A percentile compares a stretch with the other conserved stretches of the same genome.
phyloP scores from a whole-genome alignment of 108 stramenopile genomes.

The Craspedostauros australis region DNA sequence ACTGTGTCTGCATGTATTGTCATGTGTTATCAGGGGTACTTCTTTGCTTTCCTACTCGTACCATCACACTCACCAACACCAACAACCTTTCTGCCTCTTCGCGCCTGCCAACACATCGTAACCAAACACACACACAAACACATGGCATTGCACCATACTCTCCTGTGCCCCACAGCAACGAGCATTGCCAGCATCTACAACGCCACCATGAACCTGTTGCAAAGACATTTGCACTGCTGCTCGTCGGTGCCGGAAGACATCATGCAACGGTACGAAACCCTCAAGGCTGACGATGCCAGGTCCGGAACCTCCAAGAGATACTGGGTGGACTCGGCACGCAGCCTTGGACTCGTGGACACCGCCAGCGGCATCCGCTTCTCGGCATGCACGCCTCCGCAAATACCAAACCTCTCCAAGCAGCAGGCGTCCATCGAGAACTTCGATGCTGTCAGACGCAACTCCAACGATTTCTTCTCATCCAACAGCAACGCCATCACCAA shows the following conservation, averaged over 20 bases:
- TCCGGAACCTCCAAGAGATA: conserved; percentile 81
- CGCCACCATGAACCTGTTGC: conserved; percentile 73
- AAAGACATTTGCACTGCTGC: conserved; percentile 72
- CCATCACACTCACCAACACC: no score
- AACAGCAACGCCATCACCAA: conserved; percentile 9
- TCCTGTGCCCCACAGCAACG: neutral
- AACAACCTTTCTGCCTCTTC: no score
- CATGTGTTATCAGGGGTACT: no score
- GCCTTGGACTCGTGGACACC: conserved; percentile 73
- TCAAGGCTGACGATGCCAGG: conserved; percentile 71
- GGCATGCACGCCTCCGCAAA: conserved; percentile 22
- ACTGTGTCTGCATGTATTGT: no score
- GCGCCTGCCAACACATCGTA: no score
- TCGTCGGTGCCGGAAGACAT: conserved; percentile 49
- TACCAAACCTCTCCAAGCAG: conserved; percentile 8
- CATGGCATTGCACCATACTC: conserved; percentile 38
- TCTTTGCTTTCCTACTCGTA: no score
- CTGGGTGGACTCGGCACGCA: conserved; percentile 63
- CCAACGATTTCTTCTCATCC: conserved; percentile 24
- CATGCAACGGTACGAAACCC: conserved; percentile 59
- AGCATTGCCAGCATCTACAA: conserved; percentile 72
- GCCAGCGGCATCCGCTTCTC: conserved; percentile 66
- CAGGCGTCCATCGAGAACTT: conserved; percentile 11
- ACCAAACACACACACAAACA: conserved; percentile 44
- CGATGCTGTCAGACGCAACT: conserved; percentile 8